Percentiles rank a stretch among this genome's conserved stretches.
phyloP scores from a whole-genome alignment of 148 eudicot genomes.

The Camellia sinensis region DNA sequence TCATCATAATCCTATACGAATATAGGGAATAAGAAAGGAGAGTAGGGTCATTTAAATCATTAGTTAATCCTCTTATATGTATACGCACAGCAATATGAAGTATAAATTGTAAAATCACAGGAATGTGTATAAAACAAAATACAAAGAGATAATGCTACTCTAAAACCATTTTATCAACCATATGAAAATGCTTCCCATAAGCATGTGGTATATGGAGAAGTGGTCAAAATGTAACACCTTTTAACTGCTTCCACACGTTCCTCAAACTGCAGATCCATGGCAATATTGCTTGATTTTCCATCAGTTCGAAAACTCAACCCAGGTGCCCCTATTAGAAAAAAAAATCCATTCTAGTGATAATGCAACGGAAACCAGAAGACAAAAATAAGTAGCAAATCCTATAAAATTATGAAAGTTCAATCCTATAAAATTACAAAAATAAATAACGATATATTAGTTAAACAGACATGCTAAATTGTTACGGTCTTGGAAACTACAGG shows the following conservation, averaged over 20 bases:
- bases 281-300: constrained; percentile 25
- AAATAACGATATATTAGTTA: neutral
- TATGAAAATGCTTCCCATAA: constrained; percentile 1
- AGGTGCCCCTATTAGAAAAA: constrained; percentile 54
- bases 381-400: constrained; percentile 15
- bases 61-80: neutral
- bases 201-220: neutral
- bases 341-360: neutral
- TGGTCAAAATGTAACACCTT: constrained; percentile 43
- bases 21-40: neutral
- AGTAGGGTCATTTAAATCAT: neutral
- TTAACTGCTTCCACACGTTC: constrained; percentile 65
- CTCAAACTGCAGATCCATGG: constrained; percentile 58
- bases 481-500: neutral
- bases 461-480: neutral
- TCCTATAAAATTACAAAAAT: neutral
- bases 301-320: constrained; percentile 38
- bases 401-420: neutral
- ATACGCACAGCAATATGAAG: neutral
- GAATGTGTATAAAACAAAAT: neutral
- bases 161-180: neutral
- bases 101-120: neutral
- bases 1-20: neutral
- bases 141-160: neutral
- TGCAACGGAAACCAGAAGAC: neutral